Evolutionary conservation across 2,329 filamentous ascomycete species (phyloP).

Genomic region (Colletotrichum costaricense): DNA sequence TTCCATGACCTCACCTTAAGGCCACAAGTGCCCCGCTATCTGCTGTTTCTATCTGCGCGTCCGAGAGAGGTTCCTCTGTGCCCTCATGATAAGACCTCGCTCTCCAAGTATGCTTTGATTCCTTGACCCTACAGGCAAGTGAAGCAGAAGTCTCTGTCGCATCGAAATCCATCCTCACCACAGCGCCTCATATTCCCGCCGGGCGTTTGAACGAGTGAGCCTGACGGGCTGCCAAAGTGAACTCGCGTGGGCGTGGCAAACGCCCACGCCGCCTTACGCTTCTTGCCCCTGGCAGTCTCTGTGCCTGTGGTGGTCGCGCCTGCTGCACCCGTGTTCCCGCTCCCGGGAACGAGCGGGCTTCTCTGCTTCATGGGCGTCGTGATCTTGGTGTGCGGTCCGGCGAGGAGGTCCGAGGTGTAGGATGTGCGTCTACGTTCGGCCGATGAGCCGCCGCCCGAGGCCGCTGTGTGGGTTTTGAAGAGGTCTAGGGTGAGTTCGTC

Average conservation of each 20-base stretch:
- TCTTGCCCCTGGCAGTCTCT: neutral
- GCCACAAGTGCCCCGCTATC: neutral
- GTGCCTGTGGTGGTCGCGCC: neutral
- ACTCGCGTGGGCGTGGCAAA: constrained; percentile 22
- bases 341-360: neutral
- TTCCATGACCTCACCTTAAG: constrained; percentile 5
- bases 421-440: neutral
- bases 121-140: constrained; percentile 56
- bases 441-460: neutral
- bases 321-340: neutral
- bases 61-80: neutral
- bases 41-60: neutral
- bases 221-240: constrained; percentile 36
- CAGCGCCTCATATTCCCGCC: constrained; percentile 63
- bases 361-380: constrained; percentile 25
- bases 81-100: neutral
- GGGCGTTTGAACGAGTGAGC: constrained; percentile 55
- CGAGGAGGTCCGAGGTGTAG: constrained; percentile 15
- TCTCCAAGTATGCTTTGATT: neutral
- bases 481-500: constrained; percentile 52
- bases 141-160: constrained; percentile 70
- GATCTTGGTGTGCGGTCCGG: constrained; percentile 14
- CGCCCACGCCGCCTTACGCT: constrained; percentile 29
- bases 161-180: constrained; percentile 66
- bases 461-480: constrained; percentile 38